Base-by-base conservation (phyloP, 176 grass and related monocot species). In the Metroxylon sagu region DNA sequence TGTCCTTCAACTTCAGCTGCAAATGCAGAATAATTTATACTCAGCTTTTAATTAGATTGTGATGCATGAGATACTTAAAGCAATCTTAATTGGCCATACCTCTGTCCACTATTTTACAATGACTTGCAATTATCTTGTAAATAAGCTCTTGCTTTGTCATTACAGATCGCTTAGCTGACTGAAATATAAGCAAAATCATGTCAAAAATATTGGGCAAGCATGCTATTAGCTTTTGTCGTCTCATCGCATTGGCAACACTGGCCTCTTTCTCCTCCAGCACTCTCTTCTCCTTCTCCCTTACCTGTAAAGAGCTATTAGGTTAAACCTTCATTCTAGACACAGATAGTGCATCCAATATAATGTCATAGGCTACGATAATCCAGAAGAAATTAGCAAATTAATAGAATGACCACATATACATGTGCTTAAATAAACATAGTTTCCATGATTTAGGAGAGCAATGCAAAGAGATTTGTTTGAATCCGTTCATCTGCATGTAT, bases 1-100 rank as follows among this genome's bases (percentile, higher is more conserved):
- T 95, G 83, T 53, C 87, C 80, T 67, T 87, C 86, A 14, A 86
- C 74, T 82, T 95, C 90, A 77, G 62, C 90, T 89, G 54, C 25
- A 19, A 67, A 2, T 74, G 5, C 26, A 53, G 27, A 19, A 59
- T 14, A 12, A 43, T 10, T 43, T 43, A 43, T 43, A 12, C 10
- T 43, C 35, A 2, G 10, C 10, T 43, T 43, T 14, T 12, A 14
- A 0, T 43, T 43, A 43, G 1, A 10, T 43, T 43, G 12, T 43
- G 2, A 43, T 3, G 10, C 14, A 43, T 43, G 10, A 6, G 35
- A 43, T 43, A 14, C 14, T 43, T 12, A 43, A 14, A 14, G 0
- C 2, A 43, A 43, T 43, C 35, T 43, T 39, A 39, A 10, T 39
- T 39, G 35, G 35, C 5, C 49, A 29, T 74, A 95, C 90, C 72